phyloP scores from a whole-genome alignment of 495 filamentous ascomycete species.

The Tuber melanosporum region DNA sequence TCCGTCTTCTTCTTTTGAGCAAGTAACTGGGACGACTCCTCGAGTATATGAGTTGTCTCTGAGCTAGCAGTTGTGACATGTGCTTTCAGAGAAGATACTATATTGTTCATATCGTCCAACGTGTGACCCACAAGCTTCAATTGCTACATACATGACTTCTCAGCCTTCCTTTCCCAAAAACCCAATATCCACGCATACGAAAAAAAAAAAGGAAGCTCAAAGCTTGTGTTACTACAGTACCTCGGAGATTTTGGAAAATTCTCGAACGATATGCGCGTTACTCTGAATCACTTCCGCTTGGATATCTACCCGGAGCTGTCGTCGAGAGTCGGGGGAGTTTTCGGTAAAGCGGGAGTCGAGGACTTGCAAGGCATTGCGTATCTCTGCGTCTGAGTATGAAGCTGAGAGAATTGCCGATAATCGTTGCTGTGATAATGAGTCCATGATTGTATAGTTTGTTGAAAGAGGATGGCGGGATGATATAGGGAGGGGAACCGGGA shows the following conservation, averaged over 20 bases:
- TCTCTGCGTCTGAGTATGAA: constrained; percentile 88
- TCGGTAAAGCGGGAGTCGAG: constrained; percentile 64
- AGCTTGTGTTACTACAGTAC: constrained; percentile 46
- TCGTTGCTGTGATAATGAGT: constrained; percentile 63
- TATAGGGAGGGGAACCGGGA: neutral
- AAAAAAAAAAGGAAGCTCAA: neutral
- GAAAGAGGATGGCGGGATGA: neutral
- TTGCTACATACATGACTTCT: constrained; percentile 54
- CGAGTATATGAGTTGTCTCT: constrained; percentile 68
- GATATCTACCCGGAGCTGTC: constrained; percentile 72
- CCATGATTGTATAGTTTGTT: constrained; percentile 39
- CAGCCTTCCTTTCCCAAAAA: constrained; percentile 19
- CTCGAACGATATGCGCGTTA: constrained; percentile 83
- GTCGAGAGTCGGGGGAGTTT: constrained; percentile 73
- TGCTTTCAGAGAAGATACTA: constrained; percentile 70
- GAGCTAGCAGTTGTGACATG: constrained; percentile 67
- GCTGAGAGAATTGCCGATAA: constrained; percentile 79
- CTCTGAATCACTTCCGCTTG: constrained; percentile 90
- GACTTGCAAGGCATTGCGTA: constrained; percentile 72
- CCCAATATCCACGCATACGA: constrained; percentile 13
- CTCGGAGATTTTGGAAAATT: constrained; percentile 88
- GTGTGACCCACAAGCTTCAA: constrained; percentile 75
- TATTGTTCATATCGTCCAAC: constrained; percentile 69
- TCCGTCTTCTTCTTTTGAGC: constrained; percentile 68
- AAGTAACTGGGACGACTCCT: constrained; percentile 71